Base-by-base conservation (phyloP, 2,329 filamentous ascomycete genomes). In the Dothistroma septosporum region DNA sequence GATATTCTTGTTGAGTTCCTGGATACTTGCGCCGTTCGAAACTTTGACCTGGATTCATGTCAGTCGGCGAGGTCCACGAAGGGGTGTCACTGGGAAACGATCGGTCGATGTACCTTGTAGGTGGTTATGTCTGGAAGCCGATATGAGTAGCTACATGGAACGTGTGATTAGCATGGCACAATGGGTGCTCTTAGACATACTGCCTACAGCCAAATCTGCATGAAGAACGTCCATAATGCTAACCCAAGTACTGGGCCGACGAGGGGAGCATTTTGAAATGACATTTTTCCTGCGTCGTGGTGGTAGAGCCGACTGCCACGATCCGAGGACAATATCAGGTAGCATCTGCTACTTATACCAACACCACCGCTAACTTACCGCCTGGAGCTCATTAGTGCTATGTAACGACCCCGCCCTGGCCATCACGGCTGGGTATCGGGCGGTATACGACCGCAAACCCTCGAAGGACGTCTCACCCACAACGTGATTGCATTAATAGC, bases 181-280 rank as follows among this genome's bases (percentile, higher is more conserved):
- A 24, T 14, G n/a, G 24, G 9, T 28, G 22, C 19, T 12, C 22
- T n/a, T 21, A 19, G 47, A 50, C 14, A 9, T 50, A 35, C 16
- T 28, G 41, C 28, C 31, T 48, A 62, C 63, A 61, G 50, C 61
- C 63, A 65, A 9, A 57, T 12, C 37, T 65, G 53, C 61, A 65
- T 63, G 21, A 61, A 33, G 53, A 61, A 58, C 12, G 61, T 61
- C 63, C 63, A 65, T 32, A 35, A 33, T 41, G 55, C 50, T 12
- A 65, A 44, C 24, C 53, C 59, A 11, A 65, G 32, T 37, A 61
- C 57, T n/a, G 63, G 61, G 11, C 53, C 59, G 22, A 65, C 47
- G 14, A 65, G 56, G 16, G 59, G 61, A 14, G 55, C 57, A 32
- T 57, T 41, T 16, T 49, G 22, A 16, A 58, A 19, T 12, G 58